Evolutionary conservation across 805 yeast genomes (phyloP).

Genomic region (Saccharomyces mikatae): DNA sequence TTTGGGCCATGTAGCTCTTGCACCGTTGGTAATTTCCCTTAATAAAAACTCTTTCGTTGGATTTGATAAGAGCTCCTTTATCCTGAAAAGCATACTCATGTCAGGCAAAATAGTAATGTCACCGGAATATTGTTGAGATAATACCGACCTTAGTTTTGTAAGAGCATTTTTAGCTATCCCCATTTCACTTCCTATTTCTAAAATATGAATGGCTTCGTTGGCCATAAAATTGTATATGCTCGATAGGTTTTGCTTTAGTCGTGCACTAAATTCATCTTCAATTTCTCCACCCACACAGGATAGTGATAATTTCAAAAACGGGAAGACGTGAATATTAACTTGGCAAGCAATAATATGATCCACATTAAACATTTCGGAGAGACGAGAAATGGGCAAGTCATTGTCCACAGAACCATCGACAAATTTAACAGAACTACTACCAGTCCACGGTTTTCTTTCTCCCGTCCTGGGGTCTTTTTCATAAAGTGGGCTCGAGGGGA

Average conservation of each 20-base stretch:
- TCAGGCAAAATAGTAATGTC: constrained; percentile 88
- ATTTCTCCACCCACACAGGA: constrained; percentile 63
- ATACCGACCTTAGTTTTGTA: constrained; percentile 61
- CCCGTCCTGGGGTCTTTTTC: constrained; percentile 74
- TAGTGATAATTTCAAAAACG: constrained; percentile 61
- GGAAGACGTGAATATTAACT: constrained; percentile 91
- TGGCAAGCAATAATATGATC: constrained; percentile 95
- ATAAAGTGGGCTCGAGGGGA: constrained; percentile 72
- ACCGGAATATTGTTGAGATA: constrained; percentile 84
- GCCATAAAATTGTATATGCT: constrained; percentile 50
- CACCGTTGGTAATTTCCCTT: constrained; percentile 64
- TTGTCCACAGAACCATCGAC: constrained; percentile 94
- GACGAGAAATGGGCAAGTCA: constrained; percentile 79
- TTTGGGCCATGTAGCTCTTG: constrained; percentile 88
- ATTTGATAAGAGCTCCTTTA: constrained; percentile 58
- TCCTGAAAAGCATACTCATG: constrained; percentile 44
- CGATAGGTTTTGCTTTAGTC: constrained; percentile 43
- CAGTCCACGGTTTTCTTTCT: constrained; percentile 71
- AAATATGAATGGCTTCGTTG: constrained; percentile 67
- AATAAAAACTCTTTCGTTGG: constrained; percentile 71
- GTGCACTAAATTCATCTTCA: constrained; percentile 51
- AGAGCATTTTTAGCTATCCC: constrained; percentile 73
- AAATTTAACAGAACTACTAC: constrained; percentile 56
- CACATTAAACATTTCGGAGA: constrained; percentile 92
- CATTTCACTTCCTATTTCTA: constrained; percentile 63